Percentiles rank a stretch among this genome's conserved stretches.
phyloP scores from a whole-genome alignment of 352 stramenopile species.

The Sclerospora graminicola region DNA sequence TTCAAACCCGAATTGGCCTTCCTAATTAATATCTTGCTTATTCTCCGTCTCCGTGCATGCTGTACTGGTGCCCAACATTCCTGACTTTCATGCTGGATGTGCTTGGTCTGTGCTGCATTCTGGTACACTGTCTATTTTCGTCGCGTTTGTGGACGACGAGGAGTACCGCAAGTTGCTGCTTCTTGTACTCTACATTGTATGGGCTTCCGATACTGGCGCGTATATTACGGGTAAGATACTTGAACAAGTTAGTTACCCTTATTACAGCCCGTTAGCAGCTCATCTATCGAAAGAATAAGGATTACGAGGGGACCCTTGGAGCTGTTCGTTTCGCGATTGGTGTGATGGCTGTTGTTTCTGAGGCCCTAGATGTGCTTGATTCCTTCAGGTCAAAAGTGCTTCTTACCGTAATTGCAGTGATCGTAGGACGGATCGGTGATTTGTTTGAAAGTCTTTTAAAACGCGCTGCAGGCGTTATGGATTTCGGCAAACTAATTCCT shows the following conservation, averaged over 20 bases:
- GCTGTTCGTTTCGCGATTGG: constrained; percentile 69
- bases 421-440: constrained; percentile 91
- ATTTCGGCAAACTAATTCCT: constrained; percentile 92
- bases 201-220: constrained; percentile 86
- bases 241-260: constrained; percentile 71
- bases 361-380: constrained; percentile 59
- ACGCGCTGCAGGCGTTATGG: constrained; percentile 89
- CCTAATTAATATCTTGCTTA: constrained; percentile 28
- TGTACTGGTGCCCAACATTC: constrained; percentile 17
- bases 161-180: constrained; percentile 56
- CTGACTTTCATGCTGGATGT: constrained; percentile 41
- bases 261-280: constrained; percentile 73
- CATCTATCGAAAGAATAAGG: constrained; percentile 94
- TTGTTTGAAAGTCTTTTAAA: constrained; percentile 95
- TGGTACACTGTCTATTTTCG: constrained; percentile 35
- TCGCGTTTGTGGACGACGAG: constrained; percentile 55
- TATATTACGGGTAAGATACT: constrained; percentile 89
- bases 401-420: constrained; percentile 84
- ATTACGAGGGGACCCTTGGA: constrained; percentile 91
- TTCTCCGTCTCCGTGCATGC: constrained; percentile 34
- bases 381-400: constrained; percentile 60
- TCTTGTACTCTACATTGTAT: constrained; percentile 57
- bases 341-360: constrained; percentile 69
- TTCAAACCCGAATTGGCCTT: constrained; percentile 27
- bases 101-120: constrained; percentile 56